Conservation (phyloP, 2,329 filamentous ascomycete species). For the Alternaria tenuissima region DNA sequence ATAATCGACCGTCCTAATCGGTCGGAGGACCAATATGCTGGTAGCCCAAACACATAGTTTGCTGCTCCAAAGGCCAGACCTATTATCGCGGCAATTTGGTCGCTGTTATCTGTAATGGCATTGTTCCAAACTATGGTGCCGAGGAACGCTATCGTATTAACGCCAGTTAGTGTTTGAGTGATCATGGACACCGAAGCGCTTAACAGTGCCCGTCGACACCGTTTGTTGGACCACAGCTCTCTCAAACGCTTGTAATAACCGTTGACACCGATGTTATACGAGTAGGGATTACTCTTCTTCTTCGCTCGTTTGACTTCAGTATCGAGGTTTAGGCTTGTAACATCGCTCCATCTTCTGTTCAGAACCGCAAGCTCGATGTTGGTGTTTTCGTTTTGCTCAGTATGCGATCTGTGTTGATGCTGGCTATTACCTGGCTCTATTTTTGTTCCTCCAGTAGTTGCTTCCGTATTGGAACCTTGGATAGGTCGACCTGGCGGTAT, state of each 20-base stretch:
- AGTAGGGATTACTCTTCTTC: slow-evolving; percentile 24
- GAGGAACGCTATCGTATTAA: slow-evolving; percentile 28
- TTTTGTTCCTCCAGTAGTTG: neutral
- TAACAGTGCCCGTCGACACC: slow-evolving; percentile 27
- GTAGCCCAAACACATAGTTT: slow-evolving; percentile 30
- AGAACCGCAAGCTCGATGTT: slow-evolving; percentile 12
- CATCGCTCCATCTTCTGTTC: slow-evolving; percentile 11
- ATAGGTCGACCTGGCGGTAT: neutral
- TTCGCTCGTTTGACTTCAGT: neutral
- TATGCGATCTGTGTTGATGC: neutral
- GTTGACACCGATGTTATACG: slow-evolving; percentile 33
- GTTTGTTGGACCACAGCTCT: slow-evolving; percentile 26
- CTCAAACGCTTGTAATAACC: slow-evolving; percentile 29
- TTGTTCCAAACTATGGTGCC: slow-evolving; percentile 28
- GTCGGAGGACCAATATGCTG: slow-evolving; percentile 32
- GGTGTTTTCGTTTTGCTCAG: neutral
- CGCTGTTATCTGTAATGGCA: slow-evolving; percentile 5
- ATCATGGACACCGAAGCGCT: slow-evolving; percentile 31
- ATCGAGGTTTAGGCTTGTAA: slow-evolving; percentile 21
- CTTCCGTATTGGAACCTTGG: neutral
- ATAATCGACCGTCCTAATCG: slow-evolving; percentile 31
- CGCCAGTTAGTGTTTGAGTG: slow-evolving; percentile 22
- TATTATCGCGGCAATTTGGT: slow-evolving; percentile 23
- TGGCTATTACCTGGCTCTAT: neutral
- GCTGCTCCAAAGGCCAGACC: slow-evolving; percentile 28